These are phyloP conservation scores for Candida sp. DNA, from an alignment of 1,139 yeast genomes.

Conservation along the genomic window DNA sequence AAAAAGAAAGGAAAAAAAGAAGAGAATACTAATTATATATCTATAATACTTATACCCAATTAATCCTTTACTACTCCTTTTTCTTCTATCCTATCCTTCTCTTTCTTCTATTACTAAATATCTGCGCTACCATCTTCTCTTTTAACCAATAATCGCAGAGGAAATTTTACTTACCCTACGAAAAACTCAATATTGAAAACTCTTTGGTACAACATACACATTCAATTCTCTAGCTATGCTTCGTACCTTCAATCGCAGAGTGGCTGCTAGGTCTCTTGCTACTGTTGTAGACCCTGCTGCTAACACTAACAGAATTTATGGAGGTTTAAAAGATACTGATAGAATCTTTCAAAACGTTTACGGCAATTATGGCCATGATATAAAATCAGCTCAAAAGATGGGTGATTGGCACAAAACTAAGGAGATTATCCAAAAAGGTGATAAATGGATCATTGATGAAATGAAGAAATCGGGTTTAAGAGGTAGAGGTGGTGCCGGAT, in stretches of 20 bases:
- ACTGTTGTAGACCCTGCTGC: constrained; percentile 45
- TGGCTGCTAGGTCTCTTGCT: constrained; percentile 32
- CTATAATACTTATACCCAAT: no score
- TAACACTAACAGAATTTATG: constrained; percentile 60
- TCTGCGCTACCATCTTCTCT: constrained; percentile 4
- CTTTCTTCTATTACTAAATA: no score
- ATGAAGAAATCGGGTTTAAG: constrained; percentile 81
- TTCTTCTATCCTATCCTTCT: no score
- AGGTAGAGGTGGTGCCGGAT: constrained; percentile 94
- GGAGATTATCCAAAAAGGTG: constrained; percentile 78
- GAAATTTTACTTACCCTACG: constrained; percentile 21
- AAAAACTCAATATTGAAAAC: constrained; percentile 7
- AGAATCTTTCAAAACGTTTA: constrained; percentile 84
- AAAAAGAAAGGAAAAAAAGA: no score
- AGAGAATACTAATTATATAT: no score
- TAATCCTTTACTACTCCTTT: no score
- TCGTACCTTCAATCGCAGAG: constrained; percentile 16
- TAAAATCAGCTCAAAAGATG: constrained; percentile 70
- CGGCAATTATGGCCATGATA: constrained; percentile 69
- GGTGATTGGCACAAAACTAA: constrained; percentile 93
- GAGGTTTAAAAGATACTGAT: constrained; percentile 78
- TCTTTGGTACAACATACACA: neutral
- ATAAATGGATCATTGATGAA: constrained; percentile 84
- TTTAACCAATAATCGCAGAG: constrained; percentile 17
- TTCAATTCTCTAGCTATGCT: constrained; percentile 13